These are phyloP conservation scores for Xanthoconium stramineum DNA, from an alignment of 768 basidiomycete species.

Conservation along the genomic window DNA sequence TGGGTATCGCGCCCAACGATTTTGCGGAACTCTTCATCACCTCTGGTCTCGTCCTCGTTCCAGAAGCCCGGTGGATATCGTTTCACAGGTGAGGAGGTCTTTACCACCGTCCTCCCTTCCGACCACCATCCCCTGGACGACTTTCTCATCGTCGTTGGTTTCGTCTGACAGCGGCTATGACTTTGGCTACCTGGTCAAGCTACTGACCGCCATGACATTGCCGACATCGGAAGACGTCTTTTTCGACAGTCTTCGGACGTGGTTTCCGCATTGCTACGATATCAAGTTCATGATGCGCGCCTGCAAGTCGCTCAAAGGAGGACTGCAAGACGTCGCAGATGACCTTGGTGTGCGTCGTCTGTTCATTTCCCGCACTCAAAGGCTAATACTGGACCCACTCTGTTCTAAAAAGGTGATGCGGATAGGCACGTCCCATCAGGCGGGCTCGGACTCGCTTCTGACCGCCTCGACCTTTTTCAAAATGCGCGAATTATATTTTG, in stretches of 20 bases:
- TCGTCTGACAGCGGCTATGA: slow-evolving; percentile 79
- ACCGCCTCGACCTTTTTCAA: slow-evolving; percentile 96
- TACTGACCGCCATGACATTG: slow-evolving; percentile 80
- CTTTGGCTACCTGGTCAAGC: slow-evolving; percentile 97
- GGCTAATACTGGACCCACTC: not conserved
- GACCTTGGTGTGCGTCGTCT: slow-evolving; percentile 77
- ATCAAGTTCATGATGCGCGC: slow-evolving; percentile 95
- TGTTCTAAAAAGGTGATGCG: slow-evolving; percentile 64
- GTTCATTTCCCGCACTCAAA: not conserved
- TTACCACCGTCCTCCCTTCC: not conserved
- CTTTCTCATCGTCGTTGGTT: not conserved
- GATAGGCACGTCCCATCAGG: slow-evolving; percentile 90
- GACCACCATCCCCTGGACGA: not conserved
- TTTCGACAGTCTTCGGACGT: slow-evolving; percentile 79
- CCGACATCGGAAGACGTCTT: slow-evolving; percentile 89
- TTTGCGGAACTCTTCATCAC: slow-evolving; percentile 98
- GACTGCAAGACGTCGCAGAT: slow-evolving; percentile 94
- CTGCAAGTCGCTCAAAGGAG: slow-evolving; percentile 78
- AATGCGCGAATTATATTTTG: slow-evolving; percentile 90
- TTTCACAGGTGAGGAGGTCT: slow-evolving; percentile 82
- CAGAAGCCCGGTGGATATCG: slow-evolving; percentile 93
- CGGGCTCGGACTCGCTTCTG: slow-evolving; percentile 94
- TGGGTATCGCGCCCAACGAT: slow-evolving; percentile 88
- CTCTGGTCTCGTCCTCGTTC: slow-evolving; percentile 84
- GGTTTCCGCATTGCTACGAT: slow-evolving; percentile 97